Conservation (phyloP, 768 basidiomycete genomes). For the Hericium rajendrae region DNA sequence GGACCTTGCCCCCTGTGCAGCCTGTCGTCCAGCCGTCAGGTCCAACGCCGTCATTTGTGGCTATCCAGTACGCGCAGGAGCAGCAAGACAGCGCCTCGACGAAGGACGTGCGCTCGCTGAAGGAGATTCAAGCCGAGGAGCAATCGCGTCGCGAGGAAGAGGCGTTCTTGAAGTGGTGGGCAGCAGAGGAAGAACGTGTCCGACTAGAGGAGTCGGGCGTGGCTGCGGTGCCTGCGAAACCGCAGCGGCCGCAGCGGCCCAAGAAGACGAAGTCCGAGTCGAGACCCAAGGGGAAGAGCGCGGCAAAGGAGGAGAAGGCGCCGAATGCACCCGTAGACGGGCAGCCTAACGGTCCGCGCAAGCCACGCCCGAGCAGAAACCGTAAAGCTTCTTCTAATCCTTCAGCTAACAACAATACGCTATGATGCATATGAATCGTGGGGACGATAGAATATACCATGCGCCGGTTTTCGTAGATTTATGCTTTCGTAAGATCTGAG, state of each 20-base stretch:
- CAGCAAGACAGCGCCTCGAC: slow-evolving; percentile 34
- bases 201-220: slow-evolving; percentile 32
- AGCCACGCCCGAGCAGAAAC: too few relatives aligned
- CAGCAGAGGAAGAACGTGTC: slow-evolving; percentile 70
- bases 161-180: slow-evolving; percentile 88
- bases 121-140: slow-evolving; percentile 85
- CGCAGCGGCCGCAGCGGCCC: neutral
- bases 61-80: slow-evolving; percentile 76
- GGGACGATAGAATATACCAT: too few relatives aligned
- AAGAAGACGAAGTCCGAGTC: neutral
- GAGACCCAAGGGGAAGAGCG: neutral
- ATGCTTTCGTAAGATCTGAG: too few relatives aligned
- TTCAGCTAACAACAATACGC: too few relatives aligned
- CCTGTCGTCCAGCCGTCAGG: slow-evolving; percentile 13
- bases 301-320: neutral
- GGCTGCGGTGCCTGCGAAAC: neutral
- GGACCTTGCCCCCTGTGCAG: slow-evolving; percentile 44
- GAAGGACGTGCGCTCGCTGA: slow-evolving; percentile 54
- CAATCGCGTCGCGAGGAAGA: slow-evolving; percentile 27
- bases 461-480: too few relatives aligned
- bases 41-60: slow-evolving; percentile 52
- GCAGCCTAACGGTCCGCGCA: neutral
- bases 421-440: too few relatives aligned
- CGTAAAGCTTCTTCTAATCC: too few relatives aligned
- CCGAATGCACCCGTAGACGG: neutral